phyloP scores from a whole-genome alignment of 305 asterid genomes.

The Fraxinus albicans region DNA sequence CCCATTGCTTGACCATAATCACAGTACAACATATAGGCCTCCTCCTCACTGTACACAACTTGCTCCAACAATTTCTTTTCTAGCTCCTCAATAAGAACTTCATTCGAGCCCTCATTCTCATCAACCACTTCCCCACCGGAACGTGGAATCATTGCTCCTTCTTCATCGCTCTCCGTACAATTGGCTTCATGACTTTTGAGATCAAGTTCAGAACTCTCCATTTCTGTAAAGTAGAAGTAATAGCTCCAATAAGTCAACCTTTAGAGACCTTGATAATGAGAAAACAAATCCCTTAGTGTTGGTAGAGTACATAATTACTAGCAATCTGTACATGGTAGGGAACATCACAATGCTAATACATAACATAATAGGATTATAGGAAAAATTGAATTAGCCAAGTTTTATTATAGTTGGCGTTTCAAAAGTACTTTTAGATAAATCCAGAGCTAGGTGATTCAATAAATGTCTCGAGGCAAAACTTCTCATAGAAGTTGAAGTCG shows the following conservation, averaged over 20 bases:
- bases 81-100: conserved; percentile 36
- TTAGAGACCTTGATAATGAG: neutral
- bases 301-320: neutral
- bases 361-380: neutral
- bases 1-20: conserved; percentile 68
- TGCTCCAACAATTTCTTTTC: conserved; percentile 53
- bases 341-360: neutral
- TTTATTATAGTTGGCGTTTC: neutral
- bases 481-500: neutral
- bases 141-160: conserved; percentile 37
- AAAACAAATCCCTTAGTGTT: neutral
- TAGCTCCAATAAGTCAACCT: conserved; percentile 11
- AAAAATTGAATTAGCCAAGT: neutral
- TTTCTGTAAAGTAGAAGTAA: conserved; percentile 28
- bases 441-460: neutral
- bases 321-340: neutral
- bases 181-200: conserved; percentile 32
- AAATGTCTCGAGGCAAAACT: neutral
- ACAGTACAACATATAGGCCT: conserved; percentile 69
- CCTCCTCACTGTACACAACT: conserved; percentile 59
- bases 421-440: neutral
- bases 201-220: conserved; percentile 42
- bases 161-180: conserved; percentile 50
- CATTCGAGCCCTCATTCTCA: conserved; percentile 44
- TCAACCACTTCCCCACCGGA: conserved; percentile 61